A percentile compares a stretch with the other conserved stretches of the same genome.
phyloP scores from a whole-genome alignment of 108 stramenopile species.

The Conticribra weissflogii region DNA sequence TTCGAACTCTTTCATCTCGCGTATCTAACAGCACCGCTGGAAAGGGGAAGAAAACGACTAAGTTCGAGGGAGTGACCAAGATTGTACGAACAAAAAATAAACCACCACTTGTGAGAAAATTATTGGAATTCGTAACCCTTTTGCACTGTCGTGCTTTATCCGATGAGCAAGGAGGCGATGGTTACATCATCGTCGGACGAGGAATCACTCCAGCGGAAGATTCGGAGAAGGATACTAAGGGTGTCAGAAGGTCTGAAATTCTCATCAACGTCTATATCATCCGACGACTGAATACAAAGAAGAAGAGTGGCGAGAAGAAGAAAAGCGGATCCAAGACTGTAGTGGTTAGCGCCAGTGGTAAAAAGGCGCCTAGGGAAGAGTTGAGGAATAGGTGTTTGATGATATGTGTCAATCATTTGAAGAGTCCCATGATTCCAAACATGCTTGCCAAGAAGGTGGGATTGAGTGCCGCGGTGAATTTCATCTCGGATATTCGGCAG shows the following conservation, averaged over 20 bases:
- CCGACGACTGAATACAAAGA: slow-evolving; percentile 25
- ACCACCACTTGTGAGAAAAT: slow-evolving; percentile 70
- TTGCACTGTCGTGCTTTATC: slow-evolving; percentile 69
- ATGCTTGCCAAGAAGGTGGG: slow-evolving; percentile 78
- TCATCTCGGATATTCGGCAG: slow-evolving; percentile 57
- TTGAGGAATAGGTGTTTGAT: slow-evolving; percentile 60
- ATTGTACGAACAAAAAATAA: slow-evolving; percentile 63
- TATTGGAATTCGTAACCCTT: slow-evolving; percentile 63
- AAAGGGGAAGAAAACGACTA: slow-evolving; percentile 41
- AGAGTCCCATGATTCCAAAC: slow-evolving; percentile 74
- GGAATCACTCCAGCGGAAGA: slow-evolving; percentile 54
- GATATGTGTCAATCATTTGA: slow-evolving; percentile 78
- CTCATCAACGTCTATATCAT: slow-evolving; percentile 54
- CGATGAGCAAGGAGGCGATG: slow-evolving; percentile 63
- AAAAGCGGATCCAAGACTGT: slow-evolving; percentile 15
- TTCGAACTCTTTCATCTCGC: slow-evolving; percentile 9
- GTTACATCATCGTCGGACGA: slow-evolving; percentile 78
- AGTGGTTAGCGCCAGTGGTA: slow-evolving; percentile 21
- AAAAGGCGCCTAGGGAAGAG: slow-evolving; percentile 51
- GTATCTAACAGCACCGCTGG: background rate
- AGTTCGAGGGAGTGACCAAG: slow-evolving; percentile 67
- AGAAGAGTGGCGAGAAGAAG: slow-evolving; percentile 14
- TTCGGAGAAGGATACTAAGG: slow-evolving; percentile 27
- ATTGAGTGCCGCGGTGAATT: slow-evolving; percentile 60
- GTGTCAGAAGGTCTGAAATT: slow-evolving; percentile 42